A percentile compares a stretch with the other conserved stretches of the same genome.
Evolutionary conservation across 257 asterid genomes (phyloP).

Genomic region (Ilex asprella): DNA sequence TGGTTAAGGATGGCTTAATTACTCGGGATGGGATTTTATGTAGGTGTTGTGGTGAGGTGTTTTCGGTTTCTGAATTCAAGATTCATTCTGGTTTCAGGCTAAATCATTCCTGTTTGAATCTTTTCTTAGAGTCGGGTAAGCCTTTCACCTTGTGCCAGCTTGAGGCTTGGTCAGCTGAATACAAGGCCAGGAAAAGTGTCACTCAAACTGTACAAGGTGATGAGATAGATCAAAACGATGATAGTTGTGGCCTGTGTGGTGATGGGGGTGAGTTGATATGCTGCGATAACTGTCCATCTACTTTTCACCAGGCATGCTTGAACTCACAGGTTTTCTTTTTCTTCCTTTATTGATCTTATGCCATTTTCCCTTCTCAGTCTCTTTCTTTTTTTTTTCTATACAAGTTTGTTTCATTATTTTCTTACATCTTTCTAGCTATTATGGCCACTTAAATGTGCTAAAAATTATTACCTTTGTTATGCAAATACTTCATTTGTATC

Average conservation of each 20-base stretch:
- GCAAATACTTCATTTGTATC: background rate
- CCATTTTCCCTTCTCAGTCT: background rate
- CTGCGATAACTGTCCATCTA: constrained; percentile 97
- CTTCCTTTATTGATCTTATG: constrained; percentile 6
- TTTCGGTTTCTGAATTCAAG: constrained; percentile 69
- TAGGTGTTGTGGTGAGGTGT: constrained; percentile 58
- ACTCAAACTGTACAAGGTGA: constrained; percentile 47
- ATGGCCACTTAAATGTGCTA: background rate
- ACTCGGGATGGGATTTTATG: constrained; percentile 79
- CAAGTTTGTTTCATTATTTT: background rate
- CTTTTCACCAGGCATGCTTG: constrained; percentile 94
- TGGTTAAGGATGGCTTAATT: constrained; percentile 69
- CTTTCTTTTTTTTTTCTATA: constrained; percentile 2
- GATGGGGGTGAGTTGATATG: constrained; percentile 92
- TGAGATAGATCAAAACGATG: constrained; percentile 89
- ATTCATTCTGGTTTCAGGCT: constrained; percentile 61
- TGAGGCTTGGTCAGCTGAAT: constrained; percentile 97
- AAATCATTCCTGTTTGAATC: constrained; percentile 58
- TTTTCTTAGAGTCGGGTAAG: constrained; percentile 79
- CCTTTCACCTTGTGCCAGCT: constrained; percentile 81
- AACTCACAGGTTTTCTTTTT: constrained; percentile 60
- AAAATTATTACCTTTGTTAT: background rate
- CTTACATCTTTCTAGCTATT: background rate
- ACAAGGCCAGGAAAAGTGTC: constrained; percentile 53
- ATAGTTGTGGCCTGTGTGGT: constrained; percentile 97